Evolutionary conservation across 208 protist species (phyloP), one percentile per base, ranked within the genome.

Genomic region (Trichomonas tenax): DNA sequence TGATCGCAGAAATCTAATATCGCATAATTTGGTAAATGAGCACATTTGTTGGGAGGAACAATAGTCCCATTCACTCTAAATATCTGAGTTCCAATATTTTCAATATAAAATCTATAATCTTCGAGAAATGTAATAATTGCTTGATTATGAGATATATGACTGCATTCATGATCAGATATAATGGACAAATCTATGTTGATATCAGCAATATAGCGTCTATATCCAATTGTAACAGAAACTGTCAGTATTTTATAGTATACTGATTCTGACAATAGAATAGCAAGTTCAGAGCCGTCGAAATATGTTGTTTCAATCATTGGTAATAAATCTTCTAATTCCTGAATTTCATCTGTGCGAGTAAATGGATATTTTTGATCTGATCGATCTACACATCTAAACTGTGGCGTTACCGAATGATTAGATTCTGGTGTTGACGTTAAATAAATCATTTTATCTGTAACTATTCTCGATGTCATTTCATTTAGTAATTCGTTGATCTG

Each of bases 101-200:
- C 86, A 26, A 93, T 34, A 58, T 51, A 93, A 93, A 93, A 93
- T 48, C n/a, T 21, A 44, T 93, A 93, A 38, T 93, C 86, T 34
- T 51, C 4, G 8, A 44, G 40, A 38, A 93, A 93, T 48, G 44
- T 49, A 38, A 93, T 41, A 38, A 93, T 93, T 41, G 86, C 86
- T 93, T 93, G 86, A 10, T 93, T 48, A n/a, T 26, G 9, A 34
- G 86, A 93, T 4, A 93, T 51, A 38, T 93, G 86, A 46, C 15
- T 41, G 26, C 82, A 89, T n/a, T 40, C 82, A 44, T 4, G 6
- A 44, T 89, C 17, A 3, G 3, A 44, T 48, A 46, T 26, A 89
- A 44, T 14, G 14, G 14, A 44, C 3, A 89, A 46, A 31, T 89
- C 82, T n/a, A 89, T 46, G 26, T 89, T 40, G 46, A 89, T 14